Conservation (phyloP, 208 protist genomes). For the Wallacemonas rigidus region DNA sequence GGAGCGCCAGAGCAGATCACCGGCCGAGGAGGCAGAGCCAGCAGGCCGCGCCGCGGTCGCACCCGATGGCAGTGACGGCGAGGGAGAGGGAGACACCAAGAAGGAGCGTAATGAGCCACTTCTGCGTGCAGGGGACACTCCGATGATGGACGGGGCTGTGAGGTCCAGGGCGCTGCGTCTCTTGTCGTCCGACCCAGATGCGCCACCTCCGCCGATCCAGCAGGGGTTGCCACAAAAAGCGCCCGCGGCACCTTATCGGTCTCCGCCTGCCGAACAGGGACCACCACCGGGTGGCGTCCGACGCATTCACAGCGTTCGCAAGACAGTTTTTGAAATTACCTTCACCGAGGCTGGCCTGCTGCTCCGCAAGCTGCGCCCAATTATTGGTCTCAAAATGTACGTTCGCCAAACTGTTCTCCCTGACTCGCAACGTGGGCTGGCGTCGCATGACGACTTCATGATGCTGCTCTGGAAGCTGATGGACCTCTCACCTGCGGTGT, state of each 20-base stretch:
- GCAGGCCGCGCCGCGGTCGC: not conserved
- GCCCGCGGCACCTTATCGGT: not conserved
- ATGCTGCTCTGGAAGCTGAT: constrained; percentile 87
- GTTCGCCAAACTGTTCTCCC: constrained; percentile 68
- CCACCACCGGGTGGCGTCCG: constrained; percentile 17
- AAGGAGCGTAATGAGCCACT: not conserved
- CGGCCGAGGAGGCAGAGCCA: not conserved
- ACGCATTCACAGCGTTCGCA: constrained; percentile 69
- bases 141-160: not conserved
- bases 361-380: constrained; percentile 37
- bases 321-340: constrained; percentile 61
- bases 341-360: constrained; percentile 71
- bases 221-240: not conserved
- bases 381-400: constrained; percentile 68
- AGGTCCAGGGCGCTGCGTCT: not conserved
- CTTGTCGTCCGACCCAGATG: constrained; percentile 3
- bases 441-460: constrained; percentile 76
- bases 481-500: constrained; percentile 63
- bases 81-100: not conserved
- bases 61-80: not conserved
- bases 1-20: not conserved
- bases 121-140: not conserved
- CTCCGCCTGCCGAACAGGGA: not conserved
- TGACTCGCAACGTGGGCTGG: constrained; percentile 63
- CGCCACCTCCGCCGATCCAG: constrained; percentile 3